Conservation (phyloP, 1,284 basidiomycete species). For the Ceratobasidium sp. region DNA sequence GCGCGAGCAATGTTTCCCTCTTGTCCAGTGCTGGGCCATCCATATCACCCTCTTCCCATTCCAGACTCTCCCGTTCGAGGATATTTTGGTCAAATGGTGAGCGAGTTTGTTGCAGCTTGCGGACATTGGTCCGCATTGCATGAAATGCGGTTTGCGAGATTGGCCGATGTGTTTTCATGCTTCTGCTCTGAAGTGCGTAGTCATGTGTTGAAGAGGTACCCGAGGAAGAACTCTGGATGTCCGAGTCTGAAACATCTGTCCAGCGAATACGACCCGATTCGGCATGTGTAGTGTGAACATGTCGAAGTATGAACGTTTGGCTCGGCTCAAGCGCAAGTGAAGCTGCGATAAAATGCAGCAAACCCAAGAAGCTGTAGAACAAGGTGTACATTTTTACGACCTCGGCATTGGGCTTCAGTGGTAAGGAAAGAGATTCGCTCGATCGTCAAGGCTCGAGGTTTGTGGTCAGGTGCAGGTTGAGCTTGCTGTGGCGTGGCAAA, state of each 20-base stretch:
- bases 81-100: constrained; percentile 9
- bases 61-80: constrained; percentile 29
- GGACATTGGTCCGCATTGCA: not conserved
- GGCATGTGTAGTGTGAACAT: constrained; percentile 28
- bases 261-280: constrained; percentile 37
- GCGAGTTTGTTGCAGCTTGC: constrained; percentile 59
- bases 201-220: constrained; percentile 50
- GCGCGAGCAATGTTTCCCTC: constrained; percentile 82
- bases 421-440: too few species aligned
- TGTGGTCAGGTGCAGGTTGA: too few species aligned
- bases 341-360: constrained; percentile 51
- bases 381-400: not conserved
- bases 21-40: constrained; percentile 82
- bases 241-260: constrained; percentile 11
- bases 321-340: not conserved
- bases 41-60: constrained; percentile 55
- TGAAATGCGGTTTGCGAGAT: constrained; percentile 27
- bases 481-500: too few species aligned
- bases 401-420: not conserved
- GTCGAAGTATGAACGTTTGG: constrained; percentile 26
- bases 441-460: too few species aligned
- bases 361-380: not conserved
- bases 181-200: not conserved
- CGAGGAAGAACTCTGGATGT: constrained; percentile 49
- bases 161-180: not conserved